Percentiles rank a stretch among this genome's conserved stretches.
Evolutionary conservation across 495 filamentous ascomycete species (phyloP).

Genomic region (Penicillium lividum): DNA sequence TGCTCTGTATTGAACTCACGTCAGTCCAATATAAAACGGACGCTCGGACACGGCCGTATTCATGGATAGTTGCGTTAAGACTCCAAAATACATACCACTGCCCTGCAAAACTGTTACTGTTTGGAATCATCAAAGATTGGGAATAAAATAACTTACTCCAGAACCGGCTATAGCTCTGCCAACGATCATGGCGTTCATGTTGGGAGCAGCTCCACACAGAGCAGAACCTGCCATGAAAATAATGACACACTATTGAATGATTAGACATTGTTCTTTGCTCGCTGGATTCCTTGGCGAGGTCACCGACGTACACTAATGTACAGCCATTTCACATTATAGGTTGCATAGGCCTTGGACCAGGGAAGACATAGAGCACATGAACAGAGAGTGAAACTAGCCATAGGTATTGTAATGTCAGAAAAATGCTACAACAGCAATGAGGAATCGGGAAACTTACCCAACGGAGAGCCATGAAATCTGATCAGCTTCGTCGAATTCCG

Average conservation of each 20-base stretch:
- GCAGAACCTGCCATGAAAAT: slow-evolving; percentile 52
- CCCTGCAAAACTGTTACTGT: slow-evolving; percentile 13
- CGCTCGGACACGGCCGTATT: slow-evolving; percentile 47
- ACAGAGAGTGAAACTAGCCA: slow-evolving; percentile 32
- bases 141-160: slow-evolving; percentile 22
- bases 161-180: slow-evolving; percentile 42
- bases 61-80: slow-evolving; percentile 44
- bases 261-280: background rate
- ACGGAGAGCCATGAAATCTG: background rate
- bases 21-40: slow-evolving; percentile 45
- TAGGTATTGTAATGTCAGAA: slow-evolving; percentile 42
- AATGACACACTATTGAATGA: slow-evolving; percentile 20
- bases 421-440: background rate
- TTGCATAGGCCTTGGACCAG: slow-evolving; percentile 42
- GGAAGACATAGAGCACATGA: slow-evolving; percentile 16
- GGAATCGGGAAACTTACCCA: background rate
- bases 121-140: background rate
- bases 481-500: background rate
- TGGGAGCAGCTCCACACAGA: slow-evolving; percentile 52
- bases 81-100: slow-evolving; percentile 53
- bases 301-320: background rate
- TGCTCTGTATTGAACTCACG: slow-evolving; percentile 6
- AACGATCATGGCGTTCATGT: slow-evolving; percentile 48
- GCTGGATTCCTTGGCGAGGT: background rate
- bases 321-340: background rate